Conservation (phyloP, 257 asterid species). For the Solanum phureja region DNA sequence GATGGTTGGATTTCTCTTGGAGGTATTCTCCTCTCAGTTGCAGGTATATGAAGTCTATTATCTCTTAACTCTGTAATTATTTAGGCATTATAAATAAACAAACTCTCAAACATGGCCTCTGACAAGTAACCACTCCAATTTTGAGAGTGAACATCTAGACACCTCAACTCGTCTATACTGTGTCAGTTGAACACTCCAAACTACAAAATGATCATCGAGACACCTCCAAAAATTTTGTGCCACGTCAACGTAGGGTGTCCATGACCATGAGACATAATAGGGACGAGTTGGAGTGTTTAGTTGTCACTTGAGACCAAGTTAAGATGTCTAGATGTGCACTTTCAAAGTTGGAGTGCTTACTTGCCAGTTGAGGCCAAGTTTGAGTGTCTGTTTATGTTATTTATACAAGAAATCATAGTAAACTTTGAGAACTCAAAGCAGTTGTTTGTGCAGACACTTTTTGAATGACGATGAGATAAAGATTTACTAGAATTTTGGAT, state of each 20-base stretch:
- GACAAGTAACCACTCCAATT: neutral
- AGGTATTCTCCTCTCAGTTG: slow-evolving; percentile 31
- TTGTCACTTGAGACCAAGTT: neutral
- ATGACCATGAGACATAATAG: neutral
- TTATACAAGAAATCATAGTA: neutral
- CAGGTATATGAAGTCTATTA: slow-evolving; percentile 15
- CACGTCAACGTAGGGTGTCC: neutral
- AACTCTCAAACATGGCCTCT: neutral
- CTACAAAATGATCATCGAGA: neutral
- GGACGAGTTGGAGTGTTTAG: neutral
- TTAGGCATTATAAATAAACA: neutral
- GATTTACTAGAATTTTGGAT: neutral
- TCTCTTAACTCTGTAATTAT: neutral
- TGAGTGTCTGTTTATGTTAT: neutral
- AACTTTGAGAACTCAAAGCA: neutral
- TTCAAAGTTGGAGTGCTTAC: neutral
- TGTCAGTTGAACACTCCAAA: neutral
- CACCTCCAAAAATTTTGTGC: neutral
- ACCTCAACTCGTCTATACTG: neutral
- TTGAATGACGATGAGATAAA: neutral
- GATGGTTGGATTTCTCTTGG: slow-evolving; percentile 35
- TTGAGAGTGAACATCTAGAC: neutral
- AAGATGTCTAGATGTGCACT: neutral
- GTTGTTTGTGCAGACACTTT: neutral
- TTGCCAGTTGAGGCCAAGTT: neutral